Percentiles rank a stretch among this genome's conserved stretches.
Evolutionary conservation across 306 rosid species (phyloP).

Genomic region (Sicyos edulis): DNA sequence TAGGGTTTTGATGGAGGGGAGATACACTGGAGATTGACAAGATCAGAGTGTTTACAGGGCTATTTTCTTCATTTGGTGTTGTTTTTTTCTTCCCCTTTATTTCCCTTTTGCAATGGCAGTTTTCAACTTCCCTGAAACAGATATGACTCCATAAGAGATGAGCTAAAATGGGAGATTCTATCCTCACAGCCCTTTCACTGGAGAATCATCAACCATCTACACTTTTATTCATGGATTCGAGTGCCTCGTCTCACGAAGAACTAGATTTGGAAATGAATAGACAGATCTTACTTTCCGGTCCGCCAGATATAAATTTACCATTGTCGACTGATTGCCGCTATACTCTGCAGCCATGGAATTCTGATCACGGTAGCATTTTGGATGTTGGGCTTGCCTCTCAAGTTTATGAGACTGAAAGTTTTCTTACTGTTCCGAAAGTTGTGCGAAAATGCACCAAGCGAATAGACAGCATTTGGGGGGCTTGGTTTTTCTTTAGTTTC

Average conservation of each 20-base stretch:
- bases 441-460: conserved; percentile 76
- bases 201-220: conserved; percentile 91
- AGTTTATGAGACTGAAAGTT: conserved; percentile 64
- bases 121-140: conserved; percentile 24
- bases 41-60: conserved; percentile 54
- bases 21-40: conserved; percentile 92
- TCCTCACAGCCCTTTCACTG: conserved; percentile 62
- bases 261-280: conserved; percentile 79
- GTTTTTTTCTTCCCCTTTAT: conserved; percentile 31
- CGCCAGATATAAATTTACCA: conserved; percentile 79
- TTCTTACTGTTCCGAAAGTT: conserved; percentile 55
- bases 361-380: conserved; percentile 63
- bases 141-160: conserved; percentile 36
- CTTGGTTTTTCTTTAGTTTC: conserved; percentile 92
- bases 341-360: conserved; percentile 59
- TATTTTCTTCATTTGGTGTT: conserved; percentile 61
- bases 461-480: conserved; percentile 89
- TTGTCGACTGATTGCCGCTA: conserved; percentile 79
- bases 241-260: conserved; percentile 88
- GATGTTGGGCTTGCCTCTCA: conserved; percentile 82
- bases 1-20: conserved; percentile 99
- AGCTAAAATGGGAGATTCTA: conserved; percentile 69
- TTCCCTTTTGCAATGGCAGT: conserved; percentile 15
- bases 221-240: conserved; percentile 84
- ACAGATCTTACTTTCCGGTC: conserved; percentile 63